phyloP scores from a whole-genome alignment of 192 early-diverging fungal genomes.

The Entophlyctis luteolus region DNA sequence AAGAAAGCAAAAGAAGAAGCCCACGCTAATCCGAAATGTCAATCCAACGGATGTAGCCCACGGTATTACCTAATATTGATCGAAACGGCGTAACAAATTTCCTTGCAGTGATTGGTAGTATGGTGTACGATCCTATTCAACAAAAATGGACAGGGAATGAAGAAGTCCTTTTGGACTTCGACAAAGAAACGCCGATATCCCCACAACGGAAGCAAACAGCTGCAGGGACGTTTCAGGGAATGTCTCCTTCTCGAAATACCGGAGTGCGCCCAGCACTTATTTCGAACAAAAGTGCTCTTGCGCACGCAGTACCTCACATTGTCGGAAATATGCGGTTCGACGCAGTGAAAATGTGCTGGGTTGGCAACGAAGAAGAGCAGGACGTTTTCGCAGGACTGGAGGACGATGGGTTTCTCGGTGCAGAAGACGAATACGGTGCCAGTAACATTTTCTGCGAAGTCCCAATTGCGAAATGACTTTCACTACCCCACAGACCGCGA shows the following conservation, averaged over 20 bases:
- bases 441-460: neutral
- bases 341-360: slow-evolving; percentile 48
- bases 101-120: slow-evolving; percentile 38
- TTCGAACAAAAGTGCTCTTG: slow-evolving; percentile 26
- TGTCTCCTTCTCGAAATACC: neutral
- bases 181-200: slow-evolving; percentile 3
- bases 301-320: slow-evolving; percentile 24
- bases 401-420: slow-evolving; percentile 15
- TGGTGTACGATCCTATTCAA: slow-evolving; percentile 46
- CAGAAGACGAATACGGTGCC: slow-evolving; percentile 8
- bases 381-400: slow-evolving; percentile 45
- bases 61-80: no score
- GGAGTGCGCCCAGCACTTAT: slow-evolving; percentile 30
- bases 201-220: neutral
- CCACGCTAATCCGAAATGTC: slow-evolving; percentile 42
- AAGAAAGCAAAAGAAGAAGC: slow-evolving; percentile 35
- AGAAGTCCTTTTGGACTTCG: slow-evolving; percentile 41
- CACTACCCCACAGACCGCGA: neutral
- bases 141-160: slow-evolving; percentile 55
- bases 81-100: no score
- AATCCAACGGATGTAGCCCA: slow-evolving; percentile 33
- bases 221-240: neutral
- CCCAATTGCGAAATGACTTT: neutral
- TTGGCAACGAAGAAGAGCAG: slow-evolving; percentile 48
- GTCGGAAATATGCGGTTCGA: slow-evolving; percentile 50